Base-by-base conservation (phyloP, 768 basidiomycete genomes). In the Suillus americanus region DNA sequence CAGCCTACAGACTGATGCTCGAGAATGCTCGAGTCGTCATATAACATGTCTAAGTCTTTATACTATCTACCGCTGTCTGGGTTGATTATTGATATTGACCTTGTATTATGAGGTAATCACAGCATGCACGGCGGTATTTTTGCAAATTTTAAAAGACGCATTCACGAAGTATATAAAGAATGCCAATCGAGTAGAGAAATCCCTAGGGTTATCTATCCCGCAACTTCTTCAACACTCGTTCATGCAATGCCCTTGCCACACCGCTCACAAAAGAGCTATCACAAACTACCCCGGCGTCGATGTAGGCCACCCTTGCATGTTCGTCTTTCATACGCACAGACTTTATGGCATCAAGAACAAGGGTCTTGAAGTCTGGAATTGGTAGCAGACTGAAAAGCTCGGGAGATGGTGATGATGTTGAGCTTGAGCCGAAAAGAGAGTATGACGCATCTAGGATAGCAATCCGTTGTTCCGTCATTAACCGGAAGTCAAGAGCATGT, bases 401-500 rank as follows among this genome's bases (percentile, higher is more conserved):
- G 8, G 63, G 23, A 40, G 62, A 65, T 0, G 55, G 16, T 3
- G 61, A 61, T 7, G 63, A 46, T 5, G 61, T 62, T 7, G 63
- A 35, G 30, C 18, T 62, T 7, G 59, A 50, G 30, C 41, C 57
- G 62, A 81, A 89, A 20, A 92, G 74, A 3, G 88, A 85, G 72
- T 86, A 80, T 0, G 91, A 89, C 4, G 82, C 90, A 71, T 94
- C 92, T n/a, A 93, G 75, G 57, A 95, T 86, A 23, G 82, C 86
- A 14, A 94, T 83, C 14, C 86, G 86, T 67, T 85, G 82, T 41
- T 80, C 81, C 13, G 80, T 83, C 85, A 93, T 85, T 70, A 93
- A 80, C 69, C 92, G 86, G 74, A 93, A 86, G 73, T 95, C 92
- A 61, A 95, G 80, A 0, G 90, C 92, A 72, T 93, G 86, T 69